These are phyloP conservation scores for Fusarium pseudocircinatum DNA, from an alignment of 2,329 filamentous ascomycete species.

Conservation along the genomic window DNA sequence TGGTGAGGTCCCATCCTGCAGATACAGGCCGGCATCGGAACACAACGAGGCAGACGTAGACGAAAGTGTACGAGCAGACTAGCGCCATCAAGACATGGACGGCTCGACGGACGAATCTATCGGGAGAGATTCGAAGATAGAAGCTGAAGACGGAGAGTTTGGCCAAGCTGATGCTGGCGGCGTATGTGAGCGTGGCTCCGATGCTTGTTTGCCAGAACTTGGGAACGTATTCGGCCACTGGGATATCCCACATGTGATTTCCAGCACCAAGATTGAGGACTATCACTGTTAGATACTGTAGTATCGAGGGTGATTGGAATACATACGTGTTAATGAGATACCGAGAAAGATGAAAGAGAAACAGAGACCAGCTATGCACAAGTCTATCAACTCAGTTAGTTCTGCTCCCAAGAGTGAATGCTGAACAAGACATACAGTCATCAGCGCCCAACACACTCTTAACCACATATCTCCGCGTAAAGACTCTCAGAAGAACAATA, in stretches of 20 bases:
- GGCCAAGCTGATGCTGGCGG: conserved; percentile 50
- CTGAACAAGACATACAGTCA: conserved; percentile 37
- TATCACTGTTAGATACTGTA: neutral
- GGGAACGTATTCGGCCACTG: conserved; percentile 31
- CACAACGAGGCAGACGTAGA: conserved; percentile 52
- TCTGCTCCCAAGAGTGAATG: no score
- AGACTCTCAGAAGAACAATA: conserved; percentile 38
- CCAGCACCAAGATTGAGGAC: conserved; percentile 42
- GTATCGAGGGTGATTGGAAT: fast-evolving
- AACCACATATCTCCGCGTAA: conserved; percentile 44
- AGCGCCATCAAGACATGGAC: conserved; percentile 46
- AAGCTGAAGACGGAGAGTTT: conserved; percentile 58
- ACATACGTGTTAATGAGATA: conserved; percentile 38
- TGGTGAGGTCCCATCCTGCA: conserved; percentile 54
- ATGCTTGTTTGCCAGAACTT: conserved; percentile 45
- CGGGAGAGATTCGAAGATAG: conserved; percentile 54
- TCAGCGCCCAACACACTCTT: conserved; percentile 41
- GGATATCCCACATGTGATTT: conserved; percentile 45
- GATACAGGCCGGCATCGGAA: conserved; percentile 54
- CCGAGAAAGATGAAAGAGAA: conserved; percentile 41
- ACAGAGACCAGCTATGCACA: conserved; percentile 37
- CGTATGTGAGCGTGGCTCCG: conserved; percentile 55
- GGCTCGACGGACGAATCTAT: conserved; percentile 32
- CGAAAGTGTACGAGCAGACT: conserved; percentile 52
- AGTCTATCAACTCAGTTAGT: conserved; percentile 26